phyloP scores from a whole-genome alignment of 306 rosid species.

The Quercus aquifolioides region DNA sequence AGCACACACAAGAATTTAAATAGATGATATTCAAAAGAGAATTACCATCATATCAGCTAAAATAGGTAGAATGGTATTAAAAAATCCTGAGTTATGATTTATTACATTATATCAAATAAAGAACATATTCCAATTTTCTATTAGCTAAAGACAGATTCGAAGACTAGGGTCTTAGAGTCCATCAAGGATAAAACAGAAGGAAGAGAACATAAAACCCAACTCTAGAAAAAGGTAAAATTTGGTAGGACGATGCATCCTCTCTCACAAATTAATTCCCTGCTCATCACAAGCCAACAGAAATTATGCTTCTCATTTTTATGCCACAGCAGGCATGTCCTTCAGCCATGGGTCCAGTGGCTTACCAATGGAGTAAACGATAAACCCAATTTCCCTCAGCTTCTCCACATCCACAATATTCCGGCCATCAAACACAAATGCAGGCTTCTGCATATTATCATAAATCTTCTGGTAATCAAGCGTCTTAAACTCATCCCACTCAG shows the following conservation, averaged over 20 bases:
- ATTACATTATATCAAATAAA: conserved; percentile 42
- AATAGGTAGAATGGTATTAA: conserved; percentile 23
- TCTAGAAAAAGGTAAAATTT: conserved; percentile 25
- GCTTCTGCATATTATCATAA: conserved; percentile 71
- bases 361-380: conserved; percentile 77
- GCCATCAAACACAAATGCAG: conserved; percentile 85
- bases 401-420: conserved; percentile 56
- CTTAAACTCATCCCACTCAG: conserved; percentile 87
- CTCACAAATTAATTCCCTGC: conserved; percentile 14
- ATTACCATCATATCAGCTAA: neutral
- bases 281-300: conserved; percentile 9
- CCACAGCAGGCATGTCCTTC: conserved; percentile 91
- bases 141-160: conserved; percentile 32
- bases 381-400: conserved; percentile 76
- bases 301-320: conserved; percentile 31
- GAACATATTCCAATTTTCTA: conserved; percentile 34
- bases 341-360: conserved; percentile 85
- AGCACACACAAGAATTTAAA: neutral
- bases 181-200: conserved; percentile 21
- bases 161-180: conserved; percentile 24
- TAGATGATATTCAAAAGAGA: neutral
- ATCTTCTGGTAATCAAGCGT: conserved; percentile 65
- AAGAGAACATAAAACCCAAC: conserved; percentile 20
- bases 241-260: conserved; percentile 25
- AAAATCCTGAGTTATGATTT: conserved; percentile 26